These are phyloP conservation scores for Coprinopsis strossmayeri DNA, from an alignment of 768 basidiomycete genomes.

Conservation along the genomic window DNA sequence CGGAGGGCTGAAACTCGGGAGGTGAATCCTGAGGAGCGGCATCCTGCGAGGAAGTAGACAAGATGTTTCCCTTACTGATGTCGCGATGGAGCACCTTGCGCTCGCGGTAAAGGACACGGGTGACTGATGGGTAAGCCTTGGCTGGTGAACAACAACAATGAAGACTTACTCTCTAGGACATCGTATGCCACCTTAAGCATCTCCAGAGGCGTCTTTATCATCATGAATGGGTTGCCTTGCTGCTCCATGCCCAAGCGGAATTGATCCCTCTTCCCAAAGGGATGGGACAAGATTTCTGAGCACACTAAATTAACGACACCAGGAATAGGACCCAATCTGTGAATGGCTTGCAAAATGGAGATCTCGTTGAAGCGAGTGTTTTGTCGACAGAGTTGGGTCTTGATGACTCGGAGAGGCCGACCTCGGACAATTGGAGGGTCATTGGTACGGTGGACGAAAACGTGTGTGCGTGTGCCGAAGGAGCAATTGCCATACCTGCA, in stretches of 20 bases:
- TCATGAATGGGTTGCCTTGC: not conserved
- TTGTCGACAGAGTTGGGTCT: not conserved
- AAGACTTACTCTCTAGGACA: not conserved
- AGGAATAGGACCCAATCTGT: not conserved
- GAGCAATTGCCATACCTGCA: not conserved
- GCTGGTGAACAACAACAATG: not conserved
- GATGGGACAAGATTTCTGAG: too few species aligned
- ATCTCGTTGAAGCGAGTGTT: not conserved
- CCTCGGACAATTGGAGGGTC: not conserved
- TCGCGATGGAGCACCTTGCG: slow-evolving; percentile 3
- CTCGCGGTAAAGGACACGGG: not conserved
- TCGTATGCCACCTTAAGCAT: not conserved
- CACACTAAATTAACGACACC: not conserved
- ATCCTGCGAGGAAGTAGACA: not conserved
- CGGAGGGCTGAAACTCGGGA: too few species aligned
- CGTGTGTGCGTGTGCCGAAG: not conserved
- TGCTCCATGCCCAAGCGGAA: not conserved
- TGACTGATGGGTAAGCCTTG: not conserved
- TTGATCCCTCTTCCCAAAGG: not conserved
- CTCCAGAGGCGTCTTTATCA: not conserved
- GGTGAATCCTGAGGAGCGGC: too few species aligned
- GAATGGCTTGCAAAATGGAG: not conserved
- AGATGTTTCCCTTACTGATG: slow-evolving; percentile 1
- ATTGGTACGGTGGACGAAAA: not conserved
- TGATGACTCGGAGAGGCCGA: not conserved